Evolutionary conservation across 2,329 filamentous ascomycete species (phyloP), one percentile per base, ranked within the genome.

Genomic region (Fusarium sp.): DNA sequence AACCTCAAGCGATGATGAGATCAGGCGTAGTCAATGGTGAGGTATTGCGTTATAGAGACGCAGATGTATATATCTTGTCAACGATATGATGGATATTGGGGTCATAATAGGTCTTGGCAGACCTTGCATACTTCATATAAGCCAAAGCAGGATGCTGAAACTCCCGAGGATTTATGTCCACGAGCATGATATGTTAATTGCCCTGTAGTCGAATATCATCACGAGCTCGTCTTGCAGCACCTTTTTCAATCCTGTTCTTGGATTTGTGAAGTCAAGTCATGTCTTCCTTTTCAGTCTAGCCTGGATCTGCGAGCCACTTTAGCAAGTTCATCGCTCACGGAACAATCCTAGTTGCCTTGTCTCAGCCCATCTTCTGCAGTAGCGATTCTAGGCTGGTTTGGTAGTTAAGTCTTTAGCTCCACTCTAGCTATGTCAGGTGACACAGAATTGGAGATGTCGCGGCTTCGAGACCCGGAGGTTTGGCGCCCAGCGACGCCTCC

Each of bases 401-500:
- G 39, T 43, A 56, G 27, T 30, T 41, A 23, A n/a, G 39, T 39
- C 5, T 39, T 25, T 46, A 43, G 30, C 19, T 56, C 58, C 60
- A 56, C 30, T n/a, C 40, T 19, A 39, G 49, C n/a, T 27, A 49
- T 50, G 51, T 68, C 61, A 68, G 65, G 52, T 67, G 66, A 67
- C 37, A 33, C 46, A 40, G 44, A 27, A 41, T 32, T 49, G 44
- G 40, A 62, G 33, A 63, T 57, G 46, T 63, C 45, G 49, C 35
- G 22, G 37, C 51, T 43, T 54, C 23, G 22, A 48, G 41, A 51
- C 20, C 32, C 47, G 49, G 43, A 47, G 37, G 30, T 47, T 46
- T 51, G 48, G 46, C 45, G 50, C 56, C 65, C 40, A 61, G 23
- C 35, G 33, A 46, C 41, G 48, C 47, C 47, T 45, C 46, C 54